A percentile compares a stretch with the other conserved stretches of the same genome.
Conservation (phyloP, 1,139 yeast genomes). For the Sugiyamaella novakii region DNA sequence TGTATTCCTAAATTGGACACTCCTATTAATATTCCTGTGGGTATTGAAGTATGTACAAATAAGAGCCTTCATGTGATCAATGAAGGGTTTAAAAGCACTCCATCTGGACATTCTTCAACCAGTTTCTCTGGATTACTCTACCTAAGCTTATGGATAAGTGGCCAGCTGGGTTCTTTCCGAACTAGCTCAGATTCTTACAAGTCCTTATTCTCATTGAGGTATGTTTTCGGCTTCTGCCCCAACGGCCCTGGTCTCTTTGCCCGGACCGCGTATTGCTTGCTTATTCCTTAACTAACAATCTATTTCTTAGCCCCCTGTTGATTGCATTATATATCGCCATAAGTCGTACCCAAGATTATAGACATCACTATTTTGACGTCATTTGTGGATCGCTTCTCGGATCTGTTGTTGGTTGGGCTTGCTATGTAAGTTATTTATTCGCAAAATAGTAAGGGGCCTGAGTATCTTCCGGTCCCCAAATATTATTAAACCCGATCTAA, state of each 20-base stretch:
- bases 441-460: neutral
- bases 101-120: constrained; percentile 77
- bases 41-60: constrained; percentile 56
- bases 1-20: constrained; percentile 57
- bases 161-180: constrained; percentile 52
- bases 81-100: constrained; percentile 80
- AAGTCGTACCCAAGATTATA: constrained; percentile 69
- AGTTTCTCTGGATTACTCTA: constrained; percentile 69
- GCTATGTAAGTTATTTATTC: constrained; percentile 41
- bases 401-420: constrained; percentile 49
- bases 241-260: too few relatives aligned
- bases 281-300: too few relatives aligned
- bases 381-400: constrained; percentile 61
- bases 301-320: constrained; percentile 33
- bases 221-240: too few relatives aligned
- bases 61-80: constrained; percentile 42
- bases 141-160: constrained; percentile 62
- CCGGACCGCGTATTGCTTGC: too few relatives aligned
- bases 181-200: constrained; percentile 40
- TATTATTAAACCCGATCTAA: constrained; percentile 2
- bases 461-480: neutral
- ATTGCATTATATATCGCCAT: constrained; percentile 49
- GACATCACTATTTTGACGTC: constrained; percentile 76
- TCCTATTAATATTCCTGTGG: constrained; percentile 47
- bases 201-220: constrained; percentile 34